Evolutionary conservation across 169 alveolate genomes (phyloP), one percentile per base, ranked within the genome.

Genomic region (Miamiensis avidus): DNA sequence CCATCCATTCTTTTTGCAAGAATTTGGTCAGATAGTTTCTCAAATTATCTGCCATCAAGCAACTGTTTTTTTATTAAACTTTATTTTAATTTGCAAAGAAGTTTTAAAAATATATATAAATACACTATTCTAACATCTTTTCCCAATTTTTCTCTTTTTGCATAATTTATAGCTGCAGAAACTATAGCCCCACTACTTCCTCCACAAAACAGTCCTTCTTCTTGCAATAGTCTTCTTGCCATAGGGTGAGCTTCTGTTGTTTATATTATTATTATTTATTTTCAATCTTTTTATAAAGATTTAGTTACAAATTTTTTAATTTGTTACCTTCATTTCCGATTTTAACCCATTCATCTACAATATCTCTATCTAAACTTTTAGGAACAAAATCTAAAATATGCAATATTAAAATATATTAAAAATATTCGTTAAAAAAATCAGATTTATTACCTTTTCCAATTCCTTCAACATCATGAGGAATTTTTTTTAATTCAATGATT

Each of bases 191-290:
- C 98, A 11, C 97, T 85, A 34, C 95, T 84, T 76, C 97, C 97
- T 27, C 98, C 98, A 82, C 94, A 94, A 76, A 97, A 91, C 30
- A 97, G 72, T 28, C 97, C 98, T 84, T 96, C 98, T 81, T 87
- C 82, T 28, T 92, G 84, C 49, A 95, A 87, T 16, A 93, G 82
- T 82, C 88, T 88, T 69, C 98, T 94, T 28, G 97, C 94, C 88
- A 84, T 89, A 31, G 84, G 87, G 76, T 93, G 20, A 11, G 69
- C 69, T 49, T 49, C 69, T 49, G 20, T 49, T 49, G 20, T 11
- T 49, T 49, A 49, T 49, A 11, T 4, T 49, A 49, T 49, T 11
- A 11, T 49, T 49, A 49, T 49, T 49, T 49, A 11, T 49, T 49
- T 49, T 11, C 20, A 4, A 49, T 49, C 4, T 49, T 11, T 11